Evolutionary conservation across 1,139 yeast species (phyloP), one percentile per base, ranked within the genome.

Genomic region (Taphrina populina): DNA sequence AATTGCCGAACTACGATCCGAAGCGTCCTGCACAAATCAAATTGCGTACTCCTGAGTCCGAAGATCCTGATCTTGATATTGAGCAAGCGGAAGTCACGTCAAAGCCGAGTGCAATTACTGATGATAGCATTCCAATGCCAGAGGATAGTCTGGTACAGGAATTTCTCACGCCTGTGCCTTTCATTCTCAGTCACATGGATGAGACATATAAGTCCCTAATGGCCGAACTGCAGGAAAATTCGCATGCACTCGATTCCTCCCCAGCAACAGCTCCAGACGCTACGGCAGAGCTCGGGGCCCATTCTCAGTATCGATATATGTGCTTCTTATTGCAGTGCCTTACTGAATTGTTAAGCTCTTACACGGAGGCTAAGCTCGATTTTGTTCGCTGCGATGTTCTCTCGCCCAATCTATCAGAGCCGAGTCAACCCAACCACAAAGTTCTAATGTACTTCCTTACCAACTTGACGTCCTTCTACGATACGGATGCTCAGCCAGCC

Each of bases 311-410:
- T 66, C 75, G 82, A 0, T 82, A 84, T 64, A 80, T 81, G 56
- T 77, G 84, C 47, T 86, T 83, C 65, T 70, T 90, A 39, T 70
- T 90, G 37, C 87, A 83, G 64, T 71, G 80, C 0, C 69, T 88
- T 34, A 76, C 83, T 0, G 97, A 90, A 63, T 71, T 88, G 13
- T 69, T 88, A 17, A 80, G 83, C 1, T 84, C 95, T 1, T 90
- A 88, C 68, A 84, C 83, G 62, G 82, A 81, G 60, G 81, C 92
- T 59, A 90, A 90, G 66, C 75, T 85, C 54, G 96, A 88, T 64
- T 85, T 90, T 64, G 72, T 90, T 57, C 82, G 90, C 0, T 88
- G 21, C 43, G 43, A 20, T 5, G 8, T 8, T 13, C 15, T 23
- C 43, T 8, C 29, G 10, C 10, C 13, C 29, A 21, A 10, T 2